Percentiles rank a stretch among this genome's conserved stretches.
Conservation (phyloP, 805 yeast genomes). For the Sungouiozyma ichnusensis region DNA sequence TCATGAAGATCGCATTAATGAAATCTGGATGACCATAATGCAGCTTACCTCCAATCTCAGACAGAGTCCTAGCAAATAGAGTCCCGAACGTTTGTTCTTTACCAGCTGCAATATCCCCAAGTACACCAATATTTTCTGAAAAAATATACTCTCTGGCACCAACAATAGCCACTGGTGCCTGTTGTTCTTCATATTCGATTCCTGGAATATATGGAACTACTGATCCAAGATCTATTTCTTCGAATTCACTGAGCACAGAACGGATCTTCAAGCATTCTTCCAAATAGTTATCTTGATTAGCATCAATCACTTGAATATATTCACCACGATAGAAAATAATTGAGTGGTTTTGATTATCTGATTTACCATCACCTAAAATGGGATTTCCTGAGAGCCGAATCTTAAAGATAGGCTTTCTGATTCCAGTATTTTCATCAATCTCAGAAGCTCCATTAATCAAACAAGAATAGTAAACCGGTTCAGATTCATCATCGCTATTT, state of each 20-base stretch:
- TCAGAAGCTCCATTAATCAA: conserved; percentile 52
- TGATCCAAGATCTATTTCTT: conserved; percentile 51
- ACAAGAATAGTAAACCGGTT: conserved; percentile 46
- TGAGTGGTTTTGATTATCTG: conserved; percentile 89
- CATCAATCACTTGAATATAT: conserved; percentile 88
- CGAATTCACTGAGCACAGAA: conserved; percentile 82
- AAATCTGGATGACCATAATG: conserved; percentile 98
- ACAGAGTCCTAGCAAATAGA: conserved; percentile 82
- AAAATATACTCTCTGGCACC: conserved; percentile 95
- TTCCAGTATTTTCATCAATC: conserved; percentile 43
- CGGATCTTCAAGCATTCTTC: conserved; percentile 91
- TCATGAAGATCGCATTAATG: conserved; percentile 81
- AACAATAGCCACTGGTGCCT: conserved; percentile 87
- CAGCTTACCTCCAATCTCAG: conserved; percentile 87
- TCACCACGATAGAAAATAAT: conserved; percentile 86
- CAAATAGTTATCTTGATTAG: conserved; percentile 89
- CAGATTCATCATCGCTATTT: conserved; percentile 17
- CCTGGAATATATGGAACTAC: conserved; percentile 55
- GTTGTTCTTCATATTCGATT: conserved; percentile 34
- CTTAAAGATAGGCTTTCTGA: conserved; percentile 51
- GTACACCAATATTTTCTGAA: conserved; percentile 82
- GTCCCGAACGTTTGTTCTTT: conserved; percentile 97
- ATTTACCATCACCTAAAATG: conserved; percentile 90
- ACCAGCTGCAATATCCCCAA: conserved; percentile 96
- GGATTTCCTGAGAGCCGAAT: conserved; percentile 88